These are phyloP conservation scores for Filobasidium wieringae DNA, from an alignment of 768 basidiomycete species.

Conservation along the genomic window DNA sequence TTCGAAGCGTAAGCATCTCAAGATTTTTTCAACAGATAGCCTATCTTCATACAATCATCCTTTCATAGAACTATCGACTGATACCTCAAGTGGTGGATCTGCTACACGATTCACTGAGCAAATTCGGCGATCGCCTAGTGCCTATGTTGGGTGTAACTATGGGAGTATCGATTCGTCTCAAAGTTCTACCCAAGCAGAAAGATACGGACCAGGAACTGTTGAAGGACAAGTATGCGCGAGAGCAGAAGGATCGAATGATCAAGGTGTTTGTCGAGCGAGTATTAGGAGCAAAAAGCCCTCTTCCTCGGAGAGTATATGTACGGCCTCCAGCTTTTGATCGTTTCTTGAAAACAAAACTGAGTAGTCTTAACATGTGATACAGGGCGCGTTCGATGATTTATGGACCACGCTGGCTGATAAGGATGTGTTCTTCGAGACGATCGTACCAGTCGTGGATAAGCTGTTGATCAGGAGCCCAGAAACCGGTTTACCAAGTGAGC, in stretches of 20 bases:
- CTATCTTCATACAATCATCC: neutral
- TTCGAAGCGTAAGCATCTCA: neutral
- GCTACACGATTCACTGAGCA: neutral
- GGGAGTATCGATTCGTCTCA: constrained; percentile 57
- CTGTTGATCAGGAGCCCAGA: constrained; percentile 72
- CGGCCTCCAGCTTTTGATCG: no score
- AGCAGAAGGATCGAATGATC: constrained; percentile 48
- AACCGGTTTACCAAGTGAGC: constrained; percentile 53
- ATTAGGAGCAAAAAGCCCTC: constrained; percentile 54
- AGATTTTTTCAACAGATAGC: no score
- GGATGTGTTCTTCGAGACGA: constrained; percentile 46
- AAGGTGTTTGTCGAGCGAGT: constrained; percentile 51
- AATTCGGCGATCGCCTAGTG: neutral
- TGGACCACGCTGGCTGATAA: constrained; percentile 47
- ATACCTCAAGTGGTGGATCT: constrained; percentile 1
- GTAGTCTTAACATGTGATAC: no score
- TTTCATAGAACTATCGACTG: constrained; percentile 1
- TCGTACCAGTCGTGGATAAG: constrained; percentile 69
- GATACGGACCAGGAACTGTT: constrained; percentile 42
- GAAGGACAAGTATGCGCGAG: constrained; percentile 33
- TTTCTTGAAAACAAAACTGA: no score
- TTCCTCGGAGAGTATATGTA: constrained; percentile 51
- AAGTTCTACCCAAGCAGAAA: constrained; percentile 39
- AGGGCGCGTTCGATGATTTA: constrained; percentile 48
- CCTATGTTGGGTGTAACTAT: constrained; percentile 32